A percentile compares a stretch with the other conserved stretches of the same genome.
phyloP scores from a whole-genome alignment of 2,329 filamentous ascomycete genomes.

The Fusarium temperatum region DNA sequence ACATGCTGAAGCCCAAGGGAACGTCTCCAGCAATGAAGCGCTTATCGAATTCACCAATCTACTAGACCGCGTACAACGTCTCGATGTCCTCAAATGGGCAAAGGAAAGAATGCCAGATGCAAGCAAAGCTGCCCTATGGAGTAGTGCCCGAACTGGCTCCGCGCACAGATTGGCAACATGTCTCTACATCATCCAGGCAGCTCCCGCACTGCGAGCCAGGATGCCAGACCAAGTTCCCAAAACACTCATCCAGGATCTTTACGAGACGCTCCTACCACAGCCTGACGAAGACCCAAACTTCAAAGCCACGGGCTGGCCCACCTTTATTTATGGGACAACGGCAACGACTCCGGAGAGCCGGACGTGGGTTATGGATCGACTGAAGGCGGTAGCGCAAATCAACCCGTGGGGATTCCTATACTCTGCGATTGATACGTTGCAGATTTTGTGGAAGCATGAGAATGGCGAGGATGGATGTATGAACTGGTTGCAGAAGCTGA shows the following conservation, averaged over 20 bases:
- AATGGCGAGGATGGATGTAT: slow-evolving; percentile 36
- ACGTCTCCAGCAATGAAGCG: slow-evolving; percentile 36
- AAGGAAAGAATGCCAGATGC: slow-evolving; percentile 47
- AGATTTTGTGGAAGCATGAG: slow-evolving; percentile 53
- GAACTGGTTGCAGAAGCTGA: slow-evolving; percentile 56
- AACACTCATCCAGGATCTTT: slow-evolving; percentile 54
- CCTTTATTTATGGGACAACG: slow-evolving; percentile 64
- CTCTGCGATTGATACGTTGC: slow-evolving; percentile 55
- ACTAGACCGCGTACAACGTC: slow-evolving; percentile 47
- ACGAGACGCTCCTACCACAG: slow-evolving; percentile 59
- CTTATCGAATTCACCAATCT: slow-evolving; percentile 45
- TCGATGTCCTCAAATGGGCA: slow-evolving; percentile 54
- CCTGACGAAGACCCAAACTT: slow-evolving; percentile 60
- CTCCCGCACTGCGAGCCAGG: slow-evolving; percentile 40
- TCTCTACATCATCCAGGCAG: slow-evolving; percentile 56
- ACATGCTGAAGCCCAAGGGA: slow-evolving; percentile 39
- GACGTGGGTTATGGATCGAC: slow-evolving; percentile 58
- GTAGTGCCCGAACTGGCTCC: slow-evolving; percentile 50
- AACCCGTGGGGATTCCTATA: slow-evolving; percentile 60
- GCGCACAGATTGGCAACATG: slow-evolving; percentile 55
- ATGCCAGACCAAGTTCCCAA: slow-evolving; percentile 34
- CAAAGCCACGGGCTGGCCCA: slow-evolving; percentile 65
- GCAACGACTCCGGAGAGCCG: slow-evolving; percentile 52
- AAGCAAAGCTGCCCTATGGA: slow-evolving; percentile 46
- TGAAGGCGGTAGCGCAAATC: slow-evolving; percentile 50